phyloP scores from a whole-genome alignment of 768 basidiomycete species.

The Mycena alexandri region DNA sequence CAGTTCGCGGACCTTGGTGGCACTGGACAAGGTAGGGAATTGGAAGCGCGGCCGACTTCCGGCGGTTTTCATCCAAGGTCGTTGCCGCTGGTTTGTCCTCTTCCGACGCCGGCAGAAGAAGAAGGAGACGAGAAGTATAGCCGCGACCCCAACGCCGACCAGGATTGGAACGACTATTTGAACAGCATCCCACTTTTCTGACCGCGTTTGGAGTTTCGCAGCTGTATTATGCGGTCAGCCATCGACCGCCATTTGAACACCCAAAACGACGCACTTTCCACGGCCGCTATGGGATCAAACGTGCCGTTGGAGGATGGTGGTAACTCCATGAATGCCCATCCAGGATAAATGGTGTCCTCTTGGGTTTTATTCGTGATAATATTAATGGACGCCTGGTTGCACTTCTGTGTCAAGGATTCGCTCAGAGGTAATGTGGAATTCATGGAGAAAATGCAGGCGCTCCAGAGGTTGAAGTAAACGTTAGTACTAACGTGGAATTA shows the following conservation, averaged over 20 bases:
- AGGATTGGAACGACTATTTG: slow-evolving; percentile 34
- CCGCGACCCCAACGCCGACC: slow-evolving; percentile 19
- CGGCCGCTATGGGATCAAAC: slow-evolving; percentile 26
- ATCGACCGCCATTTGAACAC: background rate
- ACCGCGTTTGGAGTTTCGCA: slow-evolving; percentile 5
- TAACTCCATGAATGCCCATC: slow-evolving; percentile 22
- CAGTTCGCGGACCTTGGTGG: slow-evolving; percentile 31
- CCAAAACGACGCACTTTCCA: slow-evolving; percentile 24
- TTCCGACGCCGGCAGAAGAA: slow-evolving; percentile 22
- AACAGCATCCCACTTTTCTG: slow-evolving; percentile 24
- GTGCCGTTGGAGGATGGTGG: slow-evolving; percentile 30
- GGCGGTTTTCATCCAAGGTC: slow-evolving; percentile 29
- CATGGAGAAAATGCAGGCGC: slow-evolving; percentile 24
- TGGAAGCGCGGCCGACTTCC: slow-evolving; percentile 33
- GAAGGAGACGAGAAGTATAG: background rate
- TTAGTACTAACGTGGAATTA: slow-evolving; percentile 29
- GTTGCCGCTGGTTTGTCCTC: slow-evolving; percentile 4
- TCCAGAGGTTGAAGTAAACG: slow-evolving; percentile 35
- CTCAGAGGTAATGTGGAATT: slow-evolving; percentile 23
- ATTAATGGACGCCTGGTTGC: slow-evolving; percentile 25
- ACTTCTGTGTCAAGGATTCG: slow-evolving; percentile 13
- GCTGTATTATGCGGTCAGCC: slow-evolving; percentile 17
- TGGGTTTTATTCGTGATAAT: background rate
- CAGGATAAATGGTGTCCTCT: slow-evolving; percentile 18
- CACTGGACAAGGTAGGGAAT: slow-evolving; percentile 28